A percentile compares a stretch with the other conserved stretches of the same genome.
Conservation (phyloP, 2,329 filamentous ascomycete species). For the Ambrosiella xylebori region DNA sequence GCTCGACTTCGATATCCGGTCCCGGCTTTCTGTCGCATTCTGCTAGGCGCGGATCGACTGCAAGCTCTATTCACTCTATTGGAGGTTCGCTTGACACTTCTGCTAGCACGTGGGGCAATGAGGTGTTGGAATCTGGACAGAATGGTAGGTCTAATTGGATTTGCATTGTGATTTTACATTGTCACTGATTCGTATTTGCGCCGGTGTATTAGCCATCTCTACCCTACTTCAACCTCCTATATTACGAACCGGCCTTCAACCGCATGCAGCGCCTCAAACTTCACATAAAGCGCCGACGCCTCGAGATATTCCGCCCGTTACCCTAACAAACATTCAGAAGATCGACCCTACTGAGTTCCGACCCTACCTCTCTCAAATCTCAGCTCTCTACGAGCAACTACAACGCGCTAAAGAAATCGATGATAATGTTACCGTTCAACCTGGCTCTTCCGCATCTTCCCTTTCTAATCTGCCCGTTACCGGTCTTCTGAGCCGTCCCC, state of each 20-base stretch:
- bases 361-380: slow-evolving; percentile 70
- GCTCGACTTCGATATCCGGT: background rate
- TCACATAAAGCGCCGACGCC: slow-evolving; percentile 73
- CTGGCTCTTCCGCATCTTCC: slow-evolving; percentile 17
- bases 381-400: slow-evolving; percentile 74
- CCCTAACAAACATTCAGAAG: slow-evolving; percentile 71
- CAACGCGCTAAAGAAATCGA: slow-evolving; percentile 65
- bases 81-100: slow-evolving; percentile 65
- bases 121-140: slow-evolving; percentile 55
- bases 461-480: background rate
- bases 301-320: slow-evolving; percentile 82
- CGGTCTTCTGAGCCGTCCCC: background rate
- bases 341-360: slow-evolving; percentile 67
- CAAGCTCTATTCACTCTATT: slow-evolving; percentile 76
- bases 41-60: slow-evolving; percentile 52
- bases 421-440: slow-evolving; percentile 34
- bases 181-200: background rate
- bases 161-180: background rate
- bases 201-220: slow-evolving; percentile 53
- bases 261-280: slow-evolving; percentile 53
- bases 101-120: slow-evolving; percentile 35
- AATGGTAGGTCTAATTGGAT: slow-evolving; percentile 44
- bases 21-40: slow-evolving; percentile 24
- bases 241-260: slow-evolving; percentile 68
- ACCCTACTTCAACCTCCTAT: slow-evolving; percentile 85